These are phyloP conservation scores for Termitomyces sp. DNA, from an alignment of 768 basidiomycete genomes.

Conservation along the genomic window DNA sequence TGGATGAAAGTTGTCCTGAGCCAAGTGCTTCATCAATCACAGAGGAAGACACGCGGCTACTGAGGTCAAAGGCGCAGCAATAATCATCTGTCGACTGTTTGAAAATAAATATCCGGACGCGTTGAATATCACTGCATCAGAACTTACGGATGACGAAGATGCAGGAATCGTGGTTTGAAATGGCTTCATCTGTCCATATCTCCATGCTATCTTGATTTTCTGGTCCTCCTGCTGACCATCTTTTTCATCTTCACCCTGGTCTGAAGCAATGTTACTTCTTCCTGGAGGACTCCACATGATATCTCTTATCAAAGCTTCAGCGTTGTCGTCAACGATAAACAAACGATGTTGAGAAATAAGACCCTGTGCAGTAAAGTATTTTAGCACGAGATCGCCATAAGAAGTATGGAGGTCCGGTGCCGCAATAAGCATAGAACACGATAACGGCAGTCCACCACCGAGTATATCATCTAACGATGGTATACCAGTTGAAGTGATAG, in stretches of 20 bases:
- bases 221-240: constrained; percentile 36
- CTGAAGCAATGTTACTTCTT: constrained; percentile 1
- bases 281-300: constrained; percentile 77
- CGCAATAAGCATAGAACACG: constrained; percentile 63
- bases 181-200: constrained; percentile 90
- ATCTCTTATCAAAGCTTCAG: constrained; percentile 52
- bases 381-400: constrained; percentile 79
- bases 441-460: constrained; percentile 85
- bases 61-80: constrained; percentile 71
- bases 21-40: constrained; percentile 38
- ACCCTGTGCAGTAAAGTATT: constrained; percentile 89
- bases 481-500: constrained; percentile 79
- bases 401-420: constrained; percentile 86
- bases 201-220: constrained; percentile 94
- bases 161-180: constrained; percentile 79
- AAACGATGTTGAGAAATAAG: constrained; percentile 66
- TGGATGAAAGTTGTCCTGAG: constrained; percentile 30
- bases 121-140: constrained; percentile 10
- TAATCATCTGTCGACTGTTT: constrained; percentile 51
- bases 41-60: constrained; percentile 48
- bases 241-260: constrained; percentile 21
- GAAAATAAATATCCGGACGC: background rate
- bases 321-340: constrained; percentile 57
- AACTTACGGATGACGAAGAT: constrained; percentile 39
- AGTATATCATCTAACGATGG: constrained; percentile 93